Base-by-base conservation (phyloP, 2,329 filamentous ascomycete species). In the Endoconidiophora polonica region DNA sequence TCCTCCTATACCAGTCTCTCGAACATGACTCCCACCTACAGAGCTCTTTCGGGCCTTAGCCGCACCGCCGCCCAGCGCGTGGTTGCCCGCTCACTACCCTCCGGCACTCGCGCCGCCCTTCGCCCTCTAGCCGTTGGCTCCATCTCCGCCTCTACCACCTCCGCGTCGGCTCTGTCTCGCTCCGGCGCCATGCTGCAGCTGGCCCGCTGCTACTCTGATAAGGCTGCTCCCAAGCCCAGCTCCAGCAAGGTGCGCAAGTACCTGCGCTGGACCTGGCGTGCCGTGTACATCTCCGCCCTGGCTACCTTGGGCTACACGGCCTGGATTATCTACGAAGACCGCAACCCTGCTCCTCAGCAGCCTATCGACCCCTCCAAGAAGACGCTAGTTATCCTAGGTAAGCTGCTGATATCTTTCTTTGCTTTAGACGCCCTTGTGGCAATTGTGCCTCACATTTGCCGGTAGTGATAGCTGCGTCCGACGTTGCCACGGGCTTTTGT, bases 341-440 rank as follows among this genome's bases (percentile, higher is more conserved):
- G 86, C 59, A 76, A 94, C 65, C 90, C 90, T 7, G 73, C 74
- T 40, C 82, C 88, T 49, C 91, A 96, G 70, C 68, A 74, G 53
- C 71, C 77, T 55, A 79, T 84, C 16, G 86, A 95, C 66, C 84
- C 88, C 50, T 73, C 63, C 59, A 98, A 96, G 83, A 98, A 98
- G 77, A 98, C 88, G 9, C 74, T 98, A 51, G 91, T 98, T 44
- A 79, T 98, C 57, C 76, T 98, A 50, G 91, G 91, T 95, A 77
- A 63, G 67, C 59, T 18, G 14, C 12, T 33, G 12, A 24, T 40
- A 14, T 24, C 3, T 23, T 14, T 41, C 38, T n/a, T 44, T 10
- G 20, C 9, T 9, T 33, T 18, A n/a, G 20, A 24, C 18, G 18
- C 22, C 42, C 20, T 3, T n/a, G 7, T 37, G 33, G 33, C 33